These are phyloP conservation scores for Solanum bulbocastanum DNA, from an alignment of 257 asterid genomes.

Conservation along the genomic window DNA sequence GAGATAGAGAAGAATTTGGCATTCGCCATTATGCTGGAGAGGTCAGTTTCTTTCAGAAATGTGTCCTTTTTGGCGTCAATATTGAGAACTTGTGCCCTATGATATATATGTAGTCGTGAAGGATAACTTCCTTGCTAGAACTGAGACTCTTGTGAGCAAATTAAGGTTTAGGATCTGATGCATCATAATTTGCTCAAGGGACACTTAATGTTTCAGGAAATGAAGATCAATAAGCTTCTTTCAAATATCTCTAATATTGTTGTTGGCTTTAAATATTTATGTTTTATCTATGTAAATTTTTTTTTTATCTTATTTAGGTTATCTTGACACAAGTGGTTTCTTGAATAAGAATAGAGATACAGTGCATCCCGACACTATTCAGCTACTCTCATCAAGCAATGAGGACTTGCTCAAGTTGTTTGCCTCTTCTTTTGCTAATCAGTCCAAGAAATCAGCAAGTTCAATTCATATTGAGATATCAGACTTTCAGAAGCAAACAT, in stretches of 20 bases:
- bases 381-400: constrained; percentile 54
- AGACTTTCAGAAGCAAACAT: constrained; percentile 56
- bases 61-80: not conserved
- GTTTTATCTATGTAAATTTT: not conserved
- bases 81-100: not conserved
- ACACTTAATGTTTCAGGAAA: not conserved
- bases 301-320: constrained; percentile 34
- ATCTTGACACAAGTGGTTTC: constrained; percentile 53
- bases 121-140: not conserved
- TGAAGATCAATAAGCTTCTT: not conserved
- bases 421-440: constrained; percentile 33
- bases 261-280: not conserved
- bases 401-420: constrained; percentile 45
- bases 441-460: constrained; percentile 20
- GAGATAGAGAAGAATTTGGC: constrained; percentile 50
- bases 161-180: not conserved
- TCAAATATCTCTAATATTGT: not conserved
- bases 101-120: not conserved
- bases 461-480: constrained; percentile 17
- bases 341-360: constrained; percentile 82
- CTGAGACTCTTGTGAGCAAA: not conserved
- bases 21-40: constrained; percentile 77
- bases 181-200: not conserved
- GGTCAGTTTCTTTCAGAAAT: constrained; percentile 48
- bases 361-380: constrained; percentile 43